phyloP scores from a whole-genome alignment of 768 basidiomycete genomes.

The Amanita molliuscula region DNA sequence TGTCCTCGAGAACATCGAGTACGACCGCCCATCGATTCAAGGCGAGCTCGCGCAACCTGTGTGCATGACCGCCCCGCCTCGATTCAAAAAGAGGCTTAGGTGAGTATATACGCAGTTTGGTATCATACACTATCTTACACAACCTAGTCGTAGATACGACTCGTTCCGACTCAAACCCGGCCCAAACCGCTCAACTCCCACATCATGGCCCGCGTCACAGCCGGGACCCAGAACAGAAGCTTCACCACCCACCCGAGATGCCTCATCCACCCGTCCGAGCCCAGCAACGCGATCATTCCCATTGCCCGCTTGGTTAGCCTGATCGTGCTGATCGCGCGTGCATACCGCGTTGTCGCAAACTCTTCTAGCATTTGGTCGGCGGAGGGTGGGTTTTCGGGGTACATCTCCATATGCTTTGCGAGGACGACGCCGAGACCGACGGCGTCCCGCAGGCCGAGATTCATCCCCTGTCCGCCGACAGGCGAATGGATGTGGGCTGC shows the following conservation, averaged over 20 bases:
- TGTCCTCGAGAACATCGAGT: too few species aligned
- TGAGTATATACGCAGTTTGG: too few species aligned
- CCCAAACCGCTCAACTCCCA: conserved; percentile 20
- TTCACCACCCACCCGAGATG: neutral
- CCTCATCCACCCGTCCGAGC: neutral
- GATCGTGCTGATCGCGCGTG: conserved; percentile 31
- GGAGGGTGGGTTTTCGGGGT: conserved; percentile 8
- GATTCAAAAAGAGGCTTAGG: too few species aligned
- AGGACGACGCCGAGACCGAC: conserved; percentile 34
- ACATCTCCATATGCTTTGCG: conserved; percentile 18
- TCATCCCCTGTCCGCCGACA: conserved; percentile 48
- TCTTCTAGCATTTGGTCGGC: conserved; percentile 22
- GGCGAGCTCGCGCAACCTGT: too few species aligned
- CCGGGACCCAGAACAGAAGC: conserved; percentile 4
- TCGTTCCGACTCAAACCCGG: neutral
- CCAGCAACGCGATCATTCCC: conserved; percentile 4
- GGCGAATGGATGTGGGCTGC: conserved; percentile 47
- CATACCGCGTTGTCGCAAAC: conserved; percentile 25
- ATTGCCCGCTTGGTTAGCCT: conserved; percentile 24
- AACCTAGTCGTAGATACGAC: too few species aligned
- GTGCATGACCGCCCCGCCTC: too few species aligned
- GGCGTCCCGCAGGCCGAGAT: conserved; percentile 47
- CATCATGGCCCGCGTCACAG: conserved; percentile 13
- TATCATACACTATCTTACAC: too few species aligned
- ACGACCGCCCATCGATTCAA: too few species aligned